Percentiles rank a stretch among this genome's conserved stretches.
These are phyloP conservation scores for Panus rudis DNA, from an alignment of 768 basidiomycete species.

Conservation along the genomic window DNA sequence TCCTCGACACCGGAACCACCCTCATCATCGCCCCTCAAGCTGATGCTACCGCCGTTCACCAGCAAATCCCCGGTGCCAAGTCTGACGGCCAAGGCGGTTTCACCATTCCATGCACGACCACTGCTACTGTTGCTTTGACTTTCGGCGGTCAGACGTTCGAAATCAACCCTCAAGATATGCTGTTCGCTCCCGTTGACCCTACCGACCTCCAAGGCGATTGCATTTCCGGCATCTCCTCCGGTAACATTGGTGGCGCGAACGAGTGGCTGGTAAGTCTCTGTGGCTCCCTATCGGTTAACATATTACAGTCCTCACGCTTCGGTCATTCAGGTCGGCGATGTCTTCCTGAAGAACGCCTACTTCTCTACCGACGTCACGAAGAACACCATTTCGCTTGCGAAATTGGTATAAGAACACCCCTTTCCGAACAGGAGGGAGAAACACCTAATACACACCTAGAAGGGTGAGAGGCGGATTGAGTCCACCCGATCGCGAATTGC, in stretches of 20 bases:
- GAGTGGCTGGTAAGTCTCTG: conserved; percentile 58
- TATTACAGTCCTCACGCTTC: neutral
- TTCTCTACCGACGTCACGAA: conserved; percentile 55
- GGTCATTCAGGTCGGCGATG: conserved; percentile 49
- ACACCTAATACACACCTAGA: neutral
- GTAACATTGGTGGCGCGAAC: conserved; percentile 47
- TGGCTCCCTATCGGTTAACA: neutral
- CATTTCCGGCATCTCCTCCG: conserved; percentile 61
- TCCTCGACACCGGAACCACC: conserved; percentile 48
- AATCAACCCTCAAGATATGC: conserved; percentile 62
- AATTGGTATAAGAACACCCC: conserved; percentile 30
- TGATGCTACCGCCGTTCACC: conserved; percentile 52
- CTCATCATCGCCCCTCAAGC: conserved; percentile 31
- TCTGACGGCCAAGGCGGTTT: conserved; percentile 43
- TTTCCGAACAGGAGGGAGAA: neutral
- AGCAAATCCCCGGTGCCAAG: conserved; percentile 46
- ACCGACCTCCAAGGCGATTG: conserved; percentile 56
- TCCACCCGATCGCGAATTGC: no score
- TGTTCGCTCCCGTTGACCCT: conserved; percentile 45
- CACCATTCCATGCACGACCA: conserved; percentile 61
- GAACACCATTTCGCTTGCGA: conserved; percentile 56
- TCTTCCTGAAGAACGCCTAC: conserved; percentile 74
- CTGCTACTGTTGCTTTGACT: conserved; percentile 43
- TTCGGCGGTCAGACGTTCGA: conserved; percentile 53
- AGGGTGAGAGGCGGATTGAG: no score